Percentiles rank a stretch among this genome's conserved stretches.
Conservation (phyloP, 176 grass and related monocot species). For the Metroxylon sagu region DNA sequence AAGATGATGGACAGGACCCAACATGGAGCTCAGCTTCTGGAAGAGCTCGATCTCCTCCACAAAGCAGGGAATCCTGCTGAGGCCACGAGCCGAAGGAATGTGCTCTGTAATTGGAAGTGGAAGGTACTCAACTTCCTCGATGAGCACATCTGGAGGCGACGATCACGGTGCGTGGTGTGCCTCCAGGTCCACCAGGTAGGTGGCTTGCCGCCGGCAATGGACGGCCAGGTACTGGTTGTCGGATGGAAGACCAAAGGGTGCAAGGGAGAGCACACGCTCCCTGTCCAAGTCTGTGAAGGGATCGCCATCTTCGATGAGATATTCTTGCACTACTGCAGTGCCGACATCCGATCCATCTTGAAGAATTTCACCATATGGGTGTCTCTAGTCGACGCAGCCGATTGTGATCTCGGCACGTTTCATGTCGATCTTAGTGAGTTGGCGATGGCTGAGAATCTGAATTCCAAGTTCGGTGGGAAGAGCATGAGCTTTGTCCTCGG, state of each 20-base stretch:
- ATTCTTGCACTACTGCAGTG: slow-evolving; percentile 62
- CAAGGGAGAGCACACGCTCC: slow-evolving; percentile 65
- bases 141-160: slow-evolving; percentile 30
- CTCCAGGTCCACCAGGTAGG: slow-evolving; percentile 74
- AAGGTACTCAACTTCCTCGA: slow-evolving; percentile 38
- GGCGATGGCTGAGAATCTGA: slow-evolving; percentile 17
- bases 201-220: slow-evolving; percentile 34
- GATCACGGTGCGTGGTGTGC: slow-evolving; percentile 54
- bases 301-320: slow-evolving; percentile 65
- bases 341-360: slow-evolving; percentile 29
- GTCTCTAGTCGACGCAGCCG: slow-evolving; percentile 39
- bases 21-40: slow-evolving; percentile 32
- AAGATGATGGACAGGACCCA: slow-evolving; percentile 44
- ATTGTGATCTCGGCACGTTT: slow-evolving; percentile 60
- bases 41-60: slow-evolving; percentile 66
- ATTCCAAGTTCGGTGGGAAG: slow-evolving; percentile 53
- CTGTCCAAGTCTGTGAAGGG: slow-evolving; percentile 30
- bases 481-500: slow-evolving; percentile 58
- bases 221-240: slow-evolving; percentile 49
- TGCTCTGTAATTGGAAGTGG: slow-evolving; percentile 47
- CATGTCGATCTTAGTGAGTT: slow-evolving; percentile 56
- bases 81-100: slow-evolving; percentile 9
- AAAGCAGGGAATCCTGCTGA: slow-evolving; percentile 25
- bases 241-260: slow-evolving; percentile 68
- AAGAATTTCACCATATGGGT: slow-evolving; percentile 64